phyloP scores from a whole-genome alignment of 768 basidiomycete species.

The Boletales sp. region DNA sequence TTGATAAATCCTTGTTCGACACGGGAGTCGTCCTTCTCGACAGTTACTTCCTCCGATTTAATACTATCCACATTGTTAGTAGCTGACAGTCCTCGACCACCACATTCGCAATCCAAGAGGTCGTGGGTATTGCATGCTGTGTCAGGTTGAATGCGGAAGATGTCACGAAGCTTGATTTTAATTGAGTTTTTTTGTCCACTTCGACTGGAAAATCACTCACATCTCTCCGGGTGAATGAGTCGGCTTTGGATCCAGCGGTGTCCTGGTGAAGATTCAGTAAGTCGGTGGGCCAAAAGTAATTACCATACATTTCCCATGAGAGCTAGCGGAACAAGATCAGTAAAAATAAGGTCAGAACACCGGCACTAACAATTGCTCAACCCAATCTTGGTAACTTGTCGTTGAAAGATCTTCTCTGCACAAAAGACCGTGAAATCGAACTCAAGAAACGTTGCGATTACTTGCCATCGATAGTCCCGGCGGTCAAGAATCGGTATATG shows the following conservation, averaged over 20 bases:
- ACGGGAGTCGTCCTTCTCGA: constrained; percentile 27
- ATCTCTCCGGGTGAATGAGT: constrained; percentile 85
- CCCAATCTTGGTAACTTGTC: constrained; percentile 92
- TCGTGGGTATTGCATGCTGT: constrained; percentile 93
- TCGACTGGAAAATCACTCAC: constrained; percentile 39
- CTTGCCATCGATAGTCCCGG: constrained; percentile 87
- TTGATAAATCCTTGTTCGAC: constrained; percentile 51
- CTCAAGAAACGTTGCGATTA: background rate
- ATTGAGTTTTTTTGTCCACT: constrained; percentile 3
- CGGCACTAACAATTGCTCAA: constrained; percentile 72
- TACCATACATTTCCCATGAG: constrained; percentile 63
- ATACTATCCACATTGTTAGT: background rate
- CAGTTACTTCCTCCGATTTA: constrained; percentile 25
- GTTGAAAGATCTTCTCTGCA: constrained; percentile 86
- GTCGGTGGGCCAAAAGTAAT: background rate
- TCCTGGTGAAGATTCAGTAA: constrained; percentile 29
- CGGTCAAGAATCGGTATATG: constrained; percentile 83
- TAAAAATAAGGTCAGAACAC: background rate
- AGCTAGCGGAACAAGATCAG: constrained; percentile 38
- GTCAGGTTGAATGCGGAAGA: constrained; percentile 80
- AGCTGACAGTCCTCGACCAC: constrained; percentile 18
- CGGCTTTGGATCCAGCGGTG: constrained; percentile 59
- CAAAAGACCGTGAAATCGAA: constrained; percentile 2
- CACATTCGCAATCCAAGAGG: constrained; percentile 77
- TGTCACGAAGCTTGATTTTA: constrained; percentile 70